Conservation (phyloP, 2,329 filamentous ascomycete genomes). For the Colletotrichum tropicicola region DNA sequence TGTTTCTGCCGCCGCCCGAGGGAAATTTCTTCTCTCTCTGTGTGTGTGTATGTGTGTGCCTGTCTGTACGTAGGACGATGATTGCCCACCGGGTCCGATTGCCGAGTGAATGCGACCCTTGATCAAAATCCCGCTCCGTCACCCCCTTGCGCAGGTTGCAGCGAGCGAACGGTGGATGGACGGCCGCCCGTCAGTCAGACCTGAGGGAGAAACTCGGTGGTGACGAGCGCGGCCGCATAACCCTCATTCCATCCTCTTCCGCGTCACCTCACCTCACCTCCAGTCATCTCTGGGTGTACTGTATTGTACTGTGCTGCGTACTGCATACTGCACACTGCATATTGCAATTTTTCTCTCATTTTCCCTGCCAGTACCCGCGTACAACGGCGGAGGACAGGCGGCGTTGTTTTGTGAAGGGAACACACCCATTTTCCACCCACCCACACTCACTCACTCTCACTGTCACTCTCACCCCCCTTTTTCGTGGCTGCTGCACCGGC, state of each 20-base stretch:
- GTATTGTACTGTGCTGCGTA: not conserved
- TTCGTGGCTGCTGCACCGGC: not conserved
- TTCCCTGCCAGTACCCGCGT: no score
- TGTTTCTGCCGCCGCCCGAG: not conserved
- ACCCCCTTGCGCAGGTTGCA: not conserved
- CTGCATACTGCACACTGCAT: no score
- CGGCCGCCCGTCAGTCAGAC: not conserved
- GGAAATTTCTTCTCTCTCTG: not conserved
- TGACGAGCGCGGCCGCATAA: constrained; percentile 11
- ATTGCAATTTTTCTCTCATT: no score
- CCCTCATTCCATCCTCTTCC: not conserved
- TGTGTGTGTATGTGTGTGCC: not conserved
- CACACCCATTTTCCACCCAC: no score
- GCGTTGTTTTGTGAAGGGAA: no score
- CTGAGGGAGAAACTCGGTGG: not conserved
- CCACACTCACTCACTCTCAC: no score
- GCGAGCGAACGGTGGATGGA: not conserved
- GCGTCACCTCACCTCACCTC: constrained; percentile 7
- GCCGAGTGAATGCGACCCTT: constrained; percentile 8
- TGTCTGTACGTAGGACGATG: not conserved
- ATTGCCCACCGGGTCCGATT: constrained; percentile 1
- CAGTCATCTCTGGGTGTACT: not conserved
- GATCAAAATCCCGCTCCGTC: not conserved
- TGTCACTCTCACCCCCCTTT: not conserved
- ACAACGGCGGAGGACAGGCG: no score